These are phyloP conservation scores for Cryptosporidium canis DNA, from an alignment of 169 alveolate genomes.

Conservation along the genomic window DNA sequence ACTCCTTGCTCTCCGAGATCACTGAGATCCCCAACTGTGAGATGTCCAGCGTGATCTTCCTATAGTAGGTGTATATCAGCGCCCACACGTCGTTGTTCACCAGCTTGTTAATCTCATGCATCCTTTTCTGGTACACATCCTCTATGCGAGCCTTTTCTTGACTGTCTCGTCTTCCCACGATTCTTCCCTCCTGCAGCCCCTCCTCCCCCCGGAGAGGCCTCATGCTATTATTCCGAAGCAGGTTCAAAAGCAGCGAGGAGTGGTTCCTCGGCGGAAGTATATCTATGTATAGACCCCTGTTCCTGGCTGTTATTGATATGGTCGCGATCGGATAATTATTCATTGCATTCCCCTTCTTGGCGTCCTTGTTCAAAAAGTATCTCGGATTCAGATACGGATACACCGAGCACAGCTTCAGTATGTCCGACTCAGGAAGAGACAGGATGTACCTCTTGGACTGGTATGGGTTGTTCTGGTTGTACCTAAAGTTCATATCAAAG, in stretches of 20 bases:
- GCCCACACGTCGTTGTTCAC: slow-evolving; percentile 40
- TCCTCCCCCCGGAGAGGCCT: not conserved
- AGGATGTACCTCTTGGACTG: slow-evolving; percentile 55
- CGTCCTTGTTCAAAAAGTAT: slow-evolving; percentile 50
- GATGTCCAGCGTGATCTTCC: slow-evolving; percentile 36
- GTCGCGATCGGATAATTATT: slow-evolving; percentile 62
- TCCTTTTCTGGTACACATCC: slow-evolving; percentile 36
- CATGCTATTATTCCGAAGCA: not conserved
- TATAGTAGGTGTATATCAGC: slow-evolving; percentile 32
- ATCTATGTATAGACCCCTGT: slow-evolving; percentile 53
- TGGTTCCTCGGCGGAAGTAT: slow-evolving; percentile 71
- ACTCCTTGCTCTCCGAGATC: slow-evolving; percentile 49
- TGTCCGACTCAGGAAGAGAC: slow-evolving; percentile 65
- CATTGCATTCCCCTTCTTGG: not conserved
- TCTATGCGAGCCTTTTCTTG: not conserved
- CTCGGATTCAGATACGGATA: slow-evolving; percentile 67
- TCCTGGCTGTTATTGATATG: slow-evolving; percentile 46
- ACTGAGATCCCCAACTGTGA: slow-evolving; percentile 65
- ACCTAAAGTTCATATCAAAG: slow-evolving; percentile 47
- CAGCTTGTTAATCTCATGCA: slow-evolving; percentile 14
- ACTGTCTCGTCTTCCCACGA: not conserved
- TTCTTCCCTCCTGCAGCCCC: not conserved
- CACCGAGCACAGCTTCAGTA: slow-evolving; percentile 31
- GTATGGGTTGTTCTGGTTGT: slow-evolving; percentile 43
- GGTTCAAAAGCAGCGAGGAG: slow-evolving; percentile 18